These are phyloP conservation scores for Gossypium australe DNA, from an alignment of 345 rosid species.

Conservation along the genomic window DNA sequence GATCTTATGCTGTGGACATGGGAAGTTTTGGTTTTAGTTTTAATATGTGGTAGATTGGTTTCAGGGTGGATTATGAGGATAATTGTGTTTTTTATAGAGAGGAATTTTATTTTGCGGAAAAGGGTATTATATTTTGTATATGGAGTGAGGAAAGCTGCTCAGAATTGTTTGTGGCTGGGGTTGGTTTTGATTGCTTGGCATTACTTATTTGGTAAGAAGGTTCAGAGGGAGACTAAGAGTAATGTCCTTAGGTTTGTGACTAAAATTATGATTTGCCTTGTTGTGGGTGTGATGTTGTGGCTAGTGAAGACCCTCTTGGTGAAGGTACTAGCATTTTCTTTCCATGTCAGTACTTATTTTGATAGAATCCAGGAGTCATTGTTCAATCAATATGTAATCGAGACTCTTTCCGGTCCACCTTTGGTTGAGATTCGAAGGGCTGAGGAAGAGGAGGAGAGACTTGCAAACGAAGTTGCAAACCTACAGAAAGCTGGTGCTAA, in stretches of 20 bases:
- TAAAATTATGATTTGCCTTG: conserved; percentile 57
- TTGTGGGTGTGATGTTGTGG: conserved; percentile 71
- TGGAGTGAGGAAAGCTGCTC: conserved; percentile 67
- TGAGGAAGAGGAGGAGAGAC: conserved; percentile 47
- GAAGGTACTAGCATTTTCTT: conserved; percentile 83
- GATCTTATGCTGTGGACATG: conserved; percentile 72
- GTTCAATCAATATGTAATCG: conserved; percentile 71
- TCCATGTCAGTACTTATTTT: conserved; percentile 83
- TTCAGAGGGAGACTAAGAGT: conserved; percentile 37
- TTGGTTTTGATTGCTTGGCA: conserved; percentile 77
- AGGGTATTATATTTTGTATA: conserved; percentile 81
- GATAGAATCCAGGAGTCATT: conserved; percentile 84
- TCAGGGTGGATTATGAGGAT: conserved; percentile 76
- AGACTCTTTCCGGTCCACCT: conserved; percentile 75
- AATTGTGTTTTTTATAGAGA: conserved; percentile 59
- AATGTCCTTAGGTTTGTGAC: conserved; percentile 42
- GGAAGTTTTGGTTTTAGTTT: conserved; percentile 66
- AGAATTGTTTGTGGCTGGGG: conserved; percentile 86
- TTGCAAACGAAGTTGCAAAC: conserved; percentile 28
- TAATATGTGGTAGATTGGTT: conserved; percentile 79
- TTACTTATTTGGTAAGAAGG: conserved; percentile 59
- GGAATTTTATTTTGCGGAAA: conserved; percentile 68
- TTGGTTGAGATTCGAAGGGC: conserved; percentile 38
- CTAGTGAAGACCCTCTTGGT: conserved; percentile 69
- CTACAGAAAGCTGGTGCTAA: conserved; percentile 42